phyloP scores from a whole-genome alignment of 805 yeast genomes.

The Candida ortonii region DNA sequence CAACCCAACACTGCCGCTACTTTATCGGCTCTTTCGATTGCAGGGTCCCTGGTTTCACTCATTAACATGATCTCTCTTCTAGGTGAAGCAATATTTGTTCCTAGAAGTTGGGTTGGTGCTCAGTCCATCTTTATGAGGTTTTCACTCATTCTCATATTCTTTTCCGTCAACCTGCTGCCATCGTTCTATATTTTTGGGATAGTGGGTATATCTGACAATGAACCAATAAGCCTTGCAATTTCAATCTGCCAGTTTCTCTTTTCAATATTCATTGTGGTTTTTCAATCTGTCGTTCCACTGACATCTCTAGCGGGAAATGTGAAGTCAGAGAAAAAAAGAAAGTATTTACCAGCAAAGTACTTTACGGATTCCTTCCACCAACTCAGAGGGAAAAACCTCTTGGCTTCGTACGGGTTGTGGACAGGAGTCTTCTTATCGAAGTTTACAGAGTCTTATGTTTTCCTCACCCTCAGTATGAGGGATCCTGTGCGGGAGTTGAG shows the following conservation, averaged over 20 bases:
- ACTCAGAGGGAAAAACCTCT: slow-evolving; percentile 49
- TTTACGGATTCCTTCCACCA: slow-evolving; percentile 61
- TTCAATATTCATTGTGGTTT: slow-evolving; percentile 51
- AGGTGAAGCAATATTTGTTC: slow-evolving; percentile 61
- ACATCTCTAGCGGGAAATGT: slow-evolving; percentile 49
- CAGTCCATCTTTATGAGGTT: slow-evolving; percentile 53
- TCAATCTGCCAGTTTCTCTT: slow-evolving; percentile 55
- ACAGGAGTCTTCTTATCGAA: slow-evolving; percentile 63
- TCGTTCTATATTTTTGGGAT: slow-evolving; percentile 46
- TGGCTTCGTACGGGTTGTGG: slow-evolving; percentile 72
- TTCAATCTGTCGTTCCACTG: slow-evolving; percentile 62
- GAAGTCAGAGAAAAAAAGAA: slow-evolving; percentile 35
- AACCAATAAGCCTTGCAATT: slow-evolving; percentile 39
- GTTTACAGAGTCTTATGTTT: slow-evolving; percentile 74
- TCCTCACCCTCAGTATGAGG: slow-evolving; percentile 64
- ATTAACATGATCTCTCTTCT: slow-evolving; percentile 55
- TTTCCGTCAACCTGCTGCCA: slow-evolving; percentile 50
- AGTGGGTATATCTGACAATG: slow-evolving; percentile 33
- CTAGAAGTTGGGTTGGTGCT: slow-evolving; percentile 73
- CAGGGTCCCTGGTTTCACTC: slow-evolving; percentile 60
- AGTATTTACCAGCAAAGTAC: slow-evolving; percentile 47
- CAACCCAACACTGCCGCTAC: slow-evolving; percentile 57
- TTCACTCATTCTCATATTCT: slow-evolving; percentile 38
- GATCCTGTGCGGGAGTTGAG: slow-evolving; percentile 73
- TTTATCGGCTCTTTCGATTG: slow-evolving; percentile 59